Percentiles rank a stretch among this genome's conserved stretches.
Conservation (phyloP, 1,284 basidiomycete genomes). For the Leccinum subrobustum region DNA sequence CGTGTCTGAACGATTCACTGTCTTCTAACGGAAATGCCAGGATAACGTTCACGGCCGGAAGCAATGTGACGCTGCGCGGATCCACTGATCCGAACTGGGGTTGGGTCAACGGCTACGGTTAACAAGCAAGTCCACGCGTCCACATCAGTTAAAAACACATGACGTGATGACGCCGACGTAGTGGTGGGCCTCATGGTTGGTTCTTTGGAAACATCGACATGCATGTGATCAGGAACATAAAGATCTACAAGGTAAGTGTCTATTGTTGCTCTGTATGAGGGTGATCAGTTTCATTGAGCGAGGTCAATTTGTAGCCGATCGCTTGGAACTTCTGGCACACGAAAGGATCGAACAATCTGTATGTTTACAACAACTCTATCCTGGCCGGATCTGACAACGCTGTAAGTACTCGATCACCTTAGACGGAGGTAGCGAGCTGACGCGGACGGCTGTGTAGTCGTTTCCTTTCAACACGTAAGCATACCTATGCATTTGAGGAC, state of each 20-base stretch:
- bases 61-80: constrained; percentile 57
- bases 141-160: neutral
- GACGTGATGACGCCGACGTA: constrained; percentile 17
- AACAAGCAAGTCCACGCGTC: constrained; percentile 39
- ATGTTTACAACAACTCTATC: too few relatives aligned
- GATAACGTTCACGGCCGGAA: constrained; percentile 53
- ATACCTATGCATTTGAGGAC: too few relatives aligned
- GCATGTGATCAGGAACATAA: constrained; percentile 57
- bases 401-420: too few relatives aligned
- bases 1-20: constrained; percentile 15
- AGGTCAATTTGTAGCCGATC: too few relatives aligned
- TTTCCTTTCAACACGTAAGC: too few relatives aligned
- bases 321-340: too few relatives aligned
- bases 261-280: neutral
- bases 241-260: constrained; percentile 53
- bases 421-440: too few relatives aligned
- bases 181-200: constrained; percentile 37
- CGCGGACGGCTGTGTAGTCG: too few relatives aligned
- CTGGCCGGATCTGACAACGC: too few relatives aligned
- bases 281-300: neutral
- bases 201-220: constrained; percentile 43
- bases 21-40: constrained; percentile 18
- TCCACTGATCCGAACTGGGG: constrained; percentile 54
- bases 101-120: constrained; percentile 61
- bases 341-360: too few relatives aligned